Conservation (phyloP, 2,329 filamentous ascomycete species). For the Dothideomycetes sp. region DNA sequence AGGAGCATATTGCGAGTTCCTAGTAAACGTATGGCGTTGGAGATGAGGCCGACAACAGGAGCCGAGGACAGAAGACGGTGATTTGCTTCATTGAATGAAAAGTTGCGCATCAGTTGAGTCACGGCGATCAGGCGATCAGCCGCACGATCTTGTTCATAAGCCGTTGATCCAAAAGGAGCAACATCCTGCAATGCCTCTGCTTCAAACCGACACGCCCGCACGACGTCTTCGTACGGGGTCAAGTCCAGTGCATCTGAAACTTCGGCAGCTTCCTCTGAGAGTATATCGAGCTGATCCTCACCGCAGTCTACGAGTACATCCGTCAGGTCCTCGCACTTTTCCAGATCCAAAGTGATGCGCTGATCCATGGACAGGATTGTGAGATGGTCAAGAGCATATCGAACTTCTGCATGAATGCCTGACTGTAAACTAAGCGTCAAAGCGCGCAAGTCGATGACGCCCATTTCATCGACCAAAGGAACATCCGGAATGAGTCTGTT, state of each 20-base stretch:
- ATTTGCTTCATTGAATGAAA: conserved; percentile 77
- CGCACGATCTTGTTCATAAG: conserved; percentile 74
- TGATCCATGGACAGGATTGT: conserved; percentile 57
- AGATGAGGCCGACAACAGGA: conserved; percentile 70
- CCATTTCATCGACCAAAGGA: conserved; percentile 66
- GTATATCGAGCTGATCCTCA: conserved; percentile 71
- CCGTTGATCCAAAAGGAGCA: conserved; percentile 60
- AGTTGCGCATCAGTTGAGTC: conserved; percentile 82
- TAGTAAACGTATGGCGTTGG: conserved; percentile 71
- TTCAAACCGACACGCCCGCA: conserved; percentile 67
- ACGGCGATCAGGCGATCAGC: conserved; percentile 83
- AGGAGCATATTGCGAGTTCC: conserved; percentile 83
- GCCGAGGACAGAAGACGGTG: conserved; percentile 65
- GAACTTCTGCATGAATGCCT: conserved; percentile 80
- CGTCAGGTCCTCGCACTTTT: conserved; percentile 74
- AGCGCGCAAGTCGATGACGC: conserved; percentile 80
- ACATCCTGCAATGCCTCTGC: conserved; percentile 61
- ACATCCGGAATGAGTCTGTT: conserved; percentile 60
- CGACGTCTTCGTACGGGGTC: conserved; percentile 75
- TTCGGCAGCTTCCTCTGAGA: conserved; percentile 76
- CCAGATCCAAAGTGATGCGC: conserved; percentile 54
- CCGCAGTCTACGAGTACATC: conserved; percentile 85
- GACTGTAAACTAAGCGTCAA: conserved; percentile 83
- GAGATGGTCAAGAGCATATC: conserved; percentile 76
- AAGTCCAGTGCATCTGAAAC: conserved; percentile 79